These are phyloP conservation scores for Pelargonium citronellum DNA, from an alignment of 441 rosid genomes.

Conservation along the genomic window DNA sequence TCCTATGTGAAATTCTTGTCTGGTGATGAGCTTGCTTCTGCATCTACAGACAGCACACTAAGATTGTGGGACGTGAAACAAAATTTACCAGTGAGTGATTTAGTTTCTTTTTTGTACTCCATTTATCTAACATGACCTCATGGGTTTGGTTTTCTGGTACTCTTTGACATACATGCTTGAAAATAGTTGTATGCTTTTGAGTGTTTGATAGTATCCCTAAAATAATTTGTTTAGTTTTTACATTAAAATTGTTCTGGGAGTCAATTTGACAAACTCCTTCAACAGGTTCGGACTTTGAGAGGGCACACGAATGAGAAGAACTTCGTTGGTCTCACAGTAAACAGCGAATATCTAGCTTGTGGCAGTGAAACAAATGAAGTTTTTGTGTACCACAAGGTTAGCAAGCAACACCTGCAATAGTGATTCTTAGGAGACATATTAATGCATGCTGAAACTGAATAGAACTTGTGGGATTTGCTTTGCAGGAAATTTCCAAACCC, in stretches of 20 bases:
- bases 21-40: constrained; percentile 90
- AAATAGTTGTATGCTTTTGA: not conserved
- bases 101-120: constrained; percentile 4
- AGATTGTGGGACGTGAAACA: constrained; percentile 95
- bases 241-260: not conserved
- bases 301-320: constrained; percentile 97
- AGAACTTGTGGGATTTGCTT: constrained; percentile 1
- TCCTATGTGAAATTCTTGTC: constrained; percentile 96
- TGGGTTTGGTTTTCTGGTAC: not conserved
- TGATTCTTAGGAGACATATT: not conserved
- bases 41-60: constrained; percentile 95
- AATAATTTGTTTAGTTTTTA: no score
- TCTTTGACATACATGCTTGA: not conserved
- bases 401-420: constrained; percentile 8
- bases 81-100: constrained; percentile 62
- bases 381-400: constrained; percentile 91
- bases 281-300: constrained; percentile 76
- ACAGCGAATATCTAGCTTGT: constrained; percentile 76
- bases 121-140: constrained; percentile 8
- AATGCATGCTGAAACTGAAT: not conserved
- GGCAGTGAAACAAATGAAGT: constrained; percentile 98
- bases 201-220: no score
- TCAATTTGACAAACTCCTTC: not conserved
- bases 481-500: constrained; percentile 85
- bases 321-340: constrained; percentile 90